These are phyloP conservation scores for Lathyrus tuberosus DNA, from an alignment of 306 rosid genomes.

Conservation along the genomic window DNA sequence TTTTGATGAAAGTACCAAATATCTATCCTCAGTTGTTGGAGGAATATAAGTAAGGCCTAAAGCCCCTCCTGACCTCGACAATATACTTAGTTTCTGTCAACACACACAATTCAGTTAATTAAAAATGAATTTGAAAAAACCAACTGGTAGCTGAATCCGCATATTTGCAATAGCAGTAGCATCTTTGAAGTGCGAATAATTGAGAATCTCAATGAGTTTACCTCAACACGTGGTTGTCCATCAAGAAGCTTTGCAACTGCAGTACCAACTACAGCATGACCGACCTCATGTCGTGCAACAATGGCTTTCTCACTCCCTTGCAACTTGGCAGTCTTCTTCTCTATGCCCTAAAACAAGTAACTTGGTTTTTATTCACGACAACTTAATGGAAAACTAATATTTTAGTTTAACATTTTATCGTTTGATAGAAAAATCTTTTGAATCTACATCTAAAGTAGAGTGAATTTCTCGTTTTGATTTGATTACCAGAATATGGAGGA, in stretches of 20 bases:
- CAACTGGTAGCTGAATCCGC: slow-evolving; percentile 18
- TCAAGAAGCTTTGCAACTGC: slow-evolving; percentile 92
- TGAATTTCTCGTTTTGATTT: too few species aligned
- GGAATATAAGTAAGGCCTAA: slow-evolving; percentile 93
- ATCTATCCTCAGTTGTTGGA: slow-evolving; percentile 89
- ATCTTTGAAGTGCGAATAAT: slow-evolving; percentile 28
- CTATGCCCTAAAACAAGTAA: slow-evolving; percentile 76
- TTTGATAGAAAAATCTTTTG: slow-evolving; percentile 32
- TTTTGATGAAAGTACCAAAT: slow-evolving; percentile 91
- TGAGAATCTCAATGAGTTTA: slow-evolving; percentile 39
- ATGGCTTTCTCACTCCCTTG: slow-evolving; percentile 89
- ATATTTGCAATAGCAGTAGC: slow-evolving; percentile 24
- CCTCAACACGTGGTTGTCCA: slow-evolving; percentile 98
- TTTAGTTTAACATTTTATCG: slow-evolving; percentile 1
- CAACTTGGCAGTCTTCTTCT: slow-evolving; percentile 90
- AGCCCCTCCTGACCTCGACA: slow-evolving; percentile 97
- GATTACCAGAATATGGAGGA: too few species aligned
- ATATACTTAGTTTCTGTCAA: slow-evolving; percentile 88
- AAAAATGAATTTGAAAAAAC: slow-evolving; percentile 20
- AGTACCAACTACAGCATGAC: slow-evolving; percentile 97
- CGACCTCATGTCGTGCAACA: slow-evolving; percentile 98
- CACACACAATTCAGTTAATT: slow-evolving; percentile 12
- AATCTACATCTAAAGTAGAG: slow-evolving; percentile 30
- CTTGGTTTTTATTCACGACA: slow-evolving; percentile 38
- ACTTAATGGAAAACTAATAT: slow-evolving; percentile 4